Conservation (phyloP, 805 yeast genomes). For the Wickerhamomyces tratensis region DNA sequence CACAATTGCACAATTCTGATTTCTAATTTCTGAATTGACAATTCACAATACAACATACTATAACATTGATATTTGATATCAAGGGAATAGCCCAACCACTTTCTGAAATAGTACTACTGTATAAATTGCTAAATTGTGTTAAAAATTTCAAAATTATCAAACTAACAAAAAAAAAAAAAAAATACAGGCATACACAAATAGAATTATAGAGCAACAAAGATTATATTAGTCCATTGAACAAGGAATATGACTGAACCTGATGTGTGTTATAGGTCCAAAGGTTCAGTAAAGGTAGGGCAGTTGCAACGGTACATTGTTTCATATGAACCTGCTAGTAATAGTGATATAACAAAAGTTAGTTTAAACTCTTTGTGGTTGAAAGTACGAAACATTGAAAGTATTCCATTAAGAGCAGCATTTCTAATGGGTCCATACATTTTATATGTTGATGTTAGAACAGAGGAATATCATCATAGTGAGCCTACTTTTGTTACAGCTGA, state of each 20-base stretch:
- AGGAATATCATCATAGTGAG: slow-evolving; percentile 41
- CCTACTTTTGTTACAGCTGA: slow-evolving; percentile 59
- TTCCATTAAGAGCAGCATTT: slow-evolving; percentile 60
- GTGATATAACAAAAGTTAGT: slow-evolving; percentile 13
- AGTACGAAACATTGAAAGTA: slow-evolving; percentile 52
- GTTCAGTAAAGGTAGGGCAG: slow-evolving; percentile 49
- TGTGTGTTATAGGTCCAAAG: slow-evolving; percentile 26
- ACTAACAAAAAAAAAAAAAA: too few species aligned
- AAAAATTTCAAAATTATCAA: too few species aligned
- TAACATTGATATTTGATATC: too few species aligned
- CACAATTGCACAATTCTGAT: too few species aligned
- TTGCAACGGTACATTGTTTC: slow-evolving; percentile 44
- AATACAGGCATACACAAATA: too few species aligned
- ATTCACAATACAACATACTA: too few species aligned
- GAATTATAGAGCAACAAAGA: too few species aligned
- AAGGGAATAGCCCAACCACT: too few species aligned
- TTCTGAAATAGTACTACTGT: too few species aligned
- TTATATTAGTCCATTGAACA: too few species aligned
- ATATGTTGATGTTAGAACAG: slow-evolving; percentile 57
- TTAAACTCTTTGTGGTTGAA: slow-evolving; percentile 37
- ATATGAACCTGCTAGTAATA: slow-evolving; percentile 31
- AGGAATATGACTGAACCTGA: slow-evolving; percentile 1
- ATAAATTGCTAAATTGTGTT: too few species aligned
- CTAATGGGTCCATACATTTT: slow-evolving; percentile 69
- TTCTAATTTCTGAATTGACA: too few species aligned